Conservation (phyloP, 164 flowering plant species). For the Vitis cinerea region DNA sequence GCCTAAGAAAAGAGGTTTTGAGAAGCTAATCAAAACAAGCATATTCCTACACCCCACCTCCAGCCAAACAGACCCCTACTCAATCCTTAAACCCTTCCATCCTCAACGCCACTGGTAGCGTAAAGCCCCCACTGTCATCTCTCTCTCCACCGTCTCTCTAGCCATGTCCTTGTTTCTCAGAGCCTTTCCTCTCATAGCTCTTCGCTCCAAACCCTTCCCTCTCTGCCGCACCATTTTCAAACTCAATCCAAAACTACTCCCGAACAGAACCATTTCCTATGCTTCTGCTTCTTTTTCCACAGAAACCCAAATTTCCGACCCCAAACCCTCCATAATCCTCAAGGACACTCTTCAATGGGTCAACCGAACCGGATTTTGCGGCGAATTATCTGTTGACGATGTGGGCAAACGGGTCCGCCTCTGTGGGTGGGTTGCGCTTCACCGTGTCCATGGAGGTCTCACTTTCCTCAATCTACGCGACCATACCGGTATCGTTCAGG, state of each 20-base stretch:
- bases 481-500: slow-evolving; percentile 91
- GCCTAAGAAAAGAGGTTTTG: no score
- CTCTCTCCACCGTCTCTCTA: background rate
- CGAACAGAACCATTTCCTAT: slow-evolving; percentile 3
- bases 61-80: background rate
- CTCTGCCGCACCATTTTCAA: slow-evolving; percentile 17
- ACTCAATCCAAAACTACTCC: slow-evolving; percentile 6
- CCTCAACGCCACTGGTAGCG: no score
- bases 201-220: slow-evolving; percentile 24
- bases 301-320: slow-evolving; percentile 24
- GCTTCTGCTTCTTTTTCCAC: slow-evolving; percentile 24
- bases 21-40: no score
- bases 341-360: slow-evolving; percentile 68
- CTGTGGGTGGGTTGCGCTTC: slow-evolving; percentile 97
- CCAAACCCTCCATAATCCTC: slow-evolving; percentile 13
- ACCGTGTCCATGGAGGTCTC: slow-evolving; percentile 86
- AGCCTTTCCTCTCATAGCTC: slow-evolving; percentile 25
- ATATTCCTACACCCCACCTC: no score
- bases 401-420: slow-evolving; percentile 76
- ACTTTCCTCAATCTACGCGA: slow-evolving; percentile 89
- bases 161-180: slow-evolving; percentile 18
- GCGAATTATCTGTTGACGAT: slow-evolving; percentile 54
- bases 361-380: slow-evolving; percentile 59
- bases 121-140: no score
- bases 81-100: background rate